phyloP scores from a whole-genome alignment of 768 basidiomycete genomes.

The Kwoniella mangroviensis region DNA sequence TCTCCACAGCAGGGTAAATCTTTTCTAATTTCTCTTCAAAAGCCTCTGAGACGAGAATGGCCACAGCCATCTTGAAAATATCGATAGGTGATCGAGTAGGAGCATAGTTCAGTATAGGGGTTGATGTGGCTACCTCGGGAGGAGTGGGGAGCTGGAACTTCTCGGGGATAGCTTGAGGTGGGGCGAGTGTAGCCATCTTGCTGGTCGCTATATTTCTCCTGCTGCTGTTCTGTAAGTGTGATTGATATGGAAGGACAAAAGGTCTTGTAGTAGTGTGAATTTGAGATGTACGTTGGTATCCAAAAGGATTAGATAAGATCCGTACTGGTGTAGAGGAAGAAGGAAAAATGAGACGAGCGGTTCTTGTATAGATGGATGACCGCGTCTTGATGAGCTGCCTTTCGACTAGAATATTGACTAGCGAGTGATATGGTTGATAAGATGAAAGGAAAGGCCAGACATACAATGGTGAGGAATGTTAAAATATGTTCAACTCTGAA shows the following conservation, averaged over 20 bases:
- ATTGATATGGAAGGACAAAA: neutral
- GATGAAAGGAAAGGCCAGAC: neutral
- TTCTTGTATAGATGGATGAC: neutral
- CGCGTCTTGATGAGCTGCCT: conserved; percentile 9
- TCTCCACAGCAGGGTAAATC: conserved; percentile 82
- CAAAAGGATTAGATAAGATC: neutral
- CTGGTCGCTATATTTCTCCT: neutral
- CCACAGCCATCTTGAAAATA: conserved; percentile 47
- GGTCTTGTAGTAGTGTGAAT: neutral
- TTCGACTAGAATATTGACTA: conserved; percentile 4
- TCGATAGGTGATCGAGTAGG: conserved; percentile 41
- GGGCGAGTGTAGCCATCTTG: conserved; percentile 20
- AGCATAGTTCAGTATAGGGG: conserved; percentile 27
- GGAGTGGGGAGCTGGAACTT: conserved; percentile 43
- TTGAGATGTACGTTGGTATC: neutral
- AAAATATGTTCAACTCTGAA: neutral
- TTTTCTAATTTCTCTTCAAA: conserved; percentile 64
- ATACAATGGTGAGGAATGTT: neutral
- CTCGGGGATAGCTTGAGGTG: conserved; percentile 17
- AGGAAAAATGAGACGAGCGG: neutral
- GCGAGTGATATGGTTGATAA: neutral
- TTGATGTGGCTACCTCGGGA: neutral
- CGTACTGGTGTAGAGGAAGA: neutral
- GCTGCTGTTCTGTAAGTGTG: neutral
- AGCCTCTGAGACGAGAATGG: conserved; percentile 48